phyloP scores from a whole-genome alignment of 352 stramenopile genomes.

The Globisporangium viniferum region DNA sequence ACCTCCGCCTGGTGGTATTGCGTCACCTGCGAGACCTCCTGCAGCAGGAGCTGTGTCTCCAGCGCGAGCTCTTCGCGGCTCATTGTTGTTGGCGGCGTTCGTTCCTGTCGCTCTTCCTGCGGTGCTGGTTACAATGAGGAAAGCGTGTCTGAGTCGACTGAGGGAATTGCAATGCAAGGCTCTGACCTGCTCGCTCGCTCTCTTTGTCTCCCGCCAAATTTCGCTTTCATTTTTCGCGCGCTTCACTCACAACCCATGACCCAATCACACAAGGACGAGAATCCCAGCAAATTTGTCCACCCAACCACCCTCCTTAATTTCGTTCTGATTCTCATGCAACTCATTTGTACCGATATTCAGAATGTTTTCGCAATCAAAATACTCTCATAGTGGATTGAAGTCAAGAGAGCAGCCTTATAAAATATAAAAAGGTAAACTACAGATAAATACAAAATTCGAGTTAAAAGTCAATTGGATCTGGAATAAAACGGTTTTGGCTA shows the following conservation, averaged over 20 bases:
- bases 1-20: conserved; percentile 32
- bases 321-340: too few species aligned
- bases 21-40: conserved; percentile 63
- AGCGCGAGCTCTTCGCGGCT: conserved; percentile 60
- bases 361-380: too few species aligned
- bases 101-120: not conserved
- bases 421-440: too few species aligned
- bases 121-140: not conserved
- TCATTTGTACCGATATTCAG: too few species aligned
- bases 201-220: not conserved
- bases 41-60: conserved; percentile 76
- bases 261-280: not conserved
- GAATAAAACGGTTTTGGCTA: not conserved
- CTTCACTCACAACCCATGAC: not conserved
- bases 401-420: too few species aligned
- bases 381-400: too few species aligned
- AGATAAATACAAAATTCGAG: not conserved
- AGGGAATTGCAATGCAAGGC: too few species aligned
- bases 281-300: too few species aligned
- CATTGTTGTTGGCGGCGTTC: conserved; percentile 15
- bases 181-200: too few species aligned
- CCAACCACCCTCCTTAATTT: too few species aligned
- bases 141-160: not conserved
- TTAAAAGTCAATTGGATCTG: not conserved
- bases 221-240: not conserved